phyloP scores from a whole-genome alignment of 257 asterid genomes.

The Nicotiana undulata region DNA sequence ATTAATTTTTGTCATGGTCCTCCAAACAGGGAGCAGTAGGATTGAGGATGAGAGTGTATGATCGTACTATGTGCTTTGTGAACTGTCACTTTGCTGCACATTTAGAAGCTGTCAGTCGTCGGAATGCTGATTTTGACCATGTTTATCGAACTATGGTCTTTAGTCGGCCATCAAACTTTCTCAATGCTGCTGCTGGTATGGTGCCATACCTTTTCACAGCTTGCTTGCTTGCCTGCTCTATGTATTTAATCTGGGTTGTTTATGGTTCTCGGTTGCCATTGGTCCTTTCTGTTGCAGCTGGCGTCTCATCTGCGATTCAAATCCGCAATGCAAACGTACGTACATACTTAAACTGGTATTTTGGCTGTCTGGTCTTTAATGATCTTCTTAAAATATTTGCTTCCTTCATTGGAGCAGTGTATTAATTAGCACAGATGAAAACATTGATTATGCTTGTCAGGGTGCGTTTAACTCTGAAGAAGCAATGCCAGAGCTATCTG shows the following conservation, averaged over 20 bases:
- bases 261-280: constrained; percentile 42
- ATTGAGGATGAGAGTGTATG: constrained; percentile 85
- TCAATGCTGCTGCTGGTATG: constrained; percentile 70
- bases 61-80: constrained; percentile 75
- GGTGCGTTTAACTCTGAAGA: constrained; percentile 35
- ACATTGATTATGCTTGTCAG: constrained; percentile 10
- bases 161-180: constrained; percentile 65
- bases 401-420: not conserved
- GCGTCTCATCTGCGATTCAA: constrained; percentile 68
- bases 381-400: not conserved
- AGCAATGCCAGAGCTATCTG: constrained; percentile 82
- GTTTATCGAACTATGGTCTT: constrained; percentile 81
- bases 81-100: constrained; percentile 99
- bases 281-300: constrained; percentile 64
- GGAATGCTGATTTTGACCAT: constrained; percentile 95
- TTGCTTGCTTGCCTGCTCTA: constrained; percentile 49
- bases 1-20: constrained; percentile 12
- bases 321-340: constrained; percentile 72
- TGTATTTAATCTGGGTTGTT: constrained; percentile 35
- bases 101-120: constrained; percentile 80
- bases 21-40: constrained; percentile 95
- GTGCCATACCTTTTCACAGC: constrained; percentile 30
- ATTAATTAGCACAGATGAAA: not conserved
- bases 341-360: constrained; percentile 18
- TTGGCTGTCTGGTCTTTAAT: constrained; percentile 14